Evolutionary conservation across 441 rosid species (phyloP).

Genomic region (Syzygium malaccense): DNA sequence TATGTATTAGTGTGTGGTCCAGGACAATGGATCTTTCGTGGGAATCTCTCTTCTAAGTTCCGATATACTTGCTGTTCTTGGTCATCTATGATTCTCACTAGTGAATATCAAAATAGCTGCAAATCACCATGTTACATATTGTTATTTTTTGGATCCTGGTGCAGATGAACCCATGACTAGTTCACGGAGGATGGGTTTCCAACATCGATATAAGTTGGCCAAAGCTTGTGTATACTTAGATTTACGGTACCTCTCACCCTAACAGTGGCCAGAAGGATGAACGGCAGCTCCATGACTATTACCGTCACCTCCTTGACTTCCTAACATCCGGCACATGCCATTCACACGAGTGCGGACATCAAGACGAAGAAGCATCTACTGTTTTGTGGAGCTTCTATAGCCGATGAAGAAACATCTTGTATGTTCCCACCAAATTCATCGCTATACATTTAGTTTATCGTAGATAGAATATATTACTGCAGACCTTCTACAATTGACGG

Average conservation of each 20-base stretch:
- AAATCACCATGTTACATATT: background rate
- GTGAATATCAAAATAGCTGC: background rate
- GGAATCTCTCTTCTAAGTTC: background rate
- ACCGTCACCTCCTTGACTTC: background rate
- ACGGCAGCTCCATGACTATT: background rate
- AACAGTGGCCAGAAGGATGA: background rate
- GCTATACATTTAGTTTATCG: background rate
- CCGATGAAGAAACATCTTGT: background rate
- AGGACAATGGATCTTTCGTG: background rate
- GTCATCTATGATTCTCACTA: background rate
- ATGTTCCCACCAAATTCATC: background rate
- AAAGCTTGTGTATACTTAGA: background rate
- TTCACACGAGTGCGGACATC: background rate
- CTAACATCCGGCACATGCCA: background rate
- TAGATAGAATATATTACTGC: background rate
- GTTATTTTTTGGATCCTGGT: background rate
- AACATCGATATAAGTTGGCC: background rate
- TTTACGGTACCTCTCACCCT: background rate
- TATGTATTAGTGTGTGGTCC: background rate
- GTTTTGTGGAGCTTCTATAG: background rate
- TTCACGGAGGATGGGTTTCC: constrained; percentile 32
- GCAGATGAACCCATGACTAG: constrained; percentile 47
- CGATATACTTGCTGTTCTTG: background rate
- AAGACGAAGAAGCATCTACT: background rate
- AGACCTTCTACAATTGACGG: background rate